These are phyloP conservation scores for Pseudomonodictys pantanalensis DNA, from an alignment of 495 filamentous ascomycete genomes.

Conservation along the genomic window DNA sequence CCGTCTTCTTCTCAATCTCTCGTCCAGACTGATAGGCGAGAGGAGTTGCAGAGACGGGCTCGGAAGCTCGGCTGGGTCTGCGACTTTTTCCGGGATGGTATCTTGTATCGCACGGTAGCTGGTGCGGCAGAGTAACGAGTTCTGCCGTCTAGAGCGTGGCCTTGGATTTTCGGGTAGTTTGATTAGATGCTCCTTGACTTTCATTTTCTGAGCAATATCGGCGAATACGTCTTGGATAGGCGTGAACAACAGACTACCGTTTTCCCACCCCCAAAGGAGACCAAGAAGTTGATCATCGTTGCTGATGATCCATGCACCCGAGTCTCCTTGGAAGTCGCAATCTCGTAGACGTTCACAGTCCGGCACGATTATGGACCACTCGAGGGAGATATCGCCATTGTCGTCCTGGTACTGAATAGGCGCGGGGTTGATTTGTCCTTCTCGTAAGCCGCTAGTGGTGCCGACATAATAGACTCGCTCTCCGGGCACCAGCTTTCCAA, in stretches of 20 bases:
- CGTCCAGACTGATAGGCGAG: not conserved
- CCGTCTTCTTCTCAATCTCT: not conserved
- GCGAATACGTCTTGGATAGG: slow-evolving; percentile 12
- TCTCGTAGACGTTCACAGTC: not conserved
- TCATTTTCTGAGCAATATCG: slow-evolving; percentile 5
- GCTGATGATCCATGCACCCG: slow-evolving; percentile 11
- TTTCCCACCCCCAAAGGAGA: slow-evolving; percentile 13
- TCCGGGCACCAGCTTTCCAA: not conserved
- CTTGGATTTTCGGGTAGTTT: not conserved
- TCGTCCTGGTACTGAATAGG: not conserved
- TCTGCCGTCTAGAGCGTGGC: not conserved
- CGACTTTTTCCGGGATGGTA: not conserved
- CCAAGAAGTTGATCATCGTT: slow-evolving; percentile 8
- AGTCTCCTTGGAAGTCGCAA: slow-evolving; percentile 11
- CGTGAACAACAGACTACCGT: slow-evolving; percentile 7
- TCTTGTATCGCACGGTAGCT: not conserved
- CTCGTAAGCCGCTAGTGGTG: slow-evolving; percentile 5
- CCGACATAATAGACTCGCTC: slow-evolving; percentile 10
- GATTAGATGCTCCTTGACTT: not conserved
- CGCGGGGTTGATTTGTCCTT: slow-evolving; percentile 1
- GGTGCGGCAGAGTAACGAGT: slow-evolving; percentile 1
- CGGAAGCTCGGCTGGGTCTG: not conserved
- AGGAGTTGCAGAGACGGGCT: not conserved
- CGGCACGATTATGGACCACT: slow-evolving; percentile 4
- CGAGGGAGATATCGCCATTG: not conserved